phyloP scores from a whole-genome alignment of 73 alveolate genomes.

The Tetrahymena malaccensis region DNA sequence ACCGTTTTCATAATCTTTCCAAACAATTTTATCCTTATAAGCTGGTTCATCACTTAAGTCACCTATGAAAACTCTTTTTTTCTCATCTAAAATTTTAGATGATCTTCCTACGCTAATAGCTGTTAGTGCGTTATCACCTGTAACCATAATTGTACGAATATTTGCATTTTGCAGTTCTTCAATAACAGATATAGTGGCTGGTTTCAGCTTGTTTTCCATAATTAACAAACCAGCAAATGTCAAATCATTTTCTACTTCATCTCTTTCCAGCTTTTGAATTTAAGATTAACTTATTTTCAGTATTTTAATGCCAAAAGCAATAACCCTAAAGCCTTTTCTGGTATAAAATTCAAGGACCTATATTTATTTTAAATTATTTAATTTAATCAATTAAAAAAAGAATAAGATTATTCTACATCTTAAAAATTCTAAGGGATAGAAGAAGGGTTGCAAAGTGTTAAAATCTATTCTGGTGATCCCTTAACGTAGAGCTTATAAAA shows the following conservation, averaged over 20 bases:
- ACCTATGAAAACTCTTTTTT: slow-evolving; percentile 62
- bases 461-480: slow-evolving; percentile 92
- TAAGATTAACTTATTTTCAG: slow-evolving; percentile 52
- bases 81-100: slow-evolving; percentile 66
- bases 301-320: slow-evolving; percentile 76
- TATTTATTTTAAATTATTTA: too few species aligned
- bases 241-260: slow-evolving; percentile 66
- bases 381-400: too few species aligned
- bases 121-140: slow-evolving; percentile 96
- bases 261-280: slow-evolving; percentile 52
- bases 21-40: slow-evolving; percentile 11
- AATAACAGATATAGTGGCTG: slow-evolving; percentile 60
- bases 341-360: slow-evolving; percentile 16
- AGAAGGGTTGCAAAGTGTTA: slow-evolving; percentile 63
- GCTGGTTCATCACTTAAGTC: slow-evolving; percentile 58
- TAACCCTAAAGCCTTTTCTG: slow-evolving; percentile 78
- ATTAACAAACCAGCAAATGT: slow-evolving; percentile 83
- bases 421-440: slow-evolving; percentile 71
- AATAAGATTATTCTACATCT: slow-evolving; percentile 24
- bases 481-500: slow-evolving; percentile 59
- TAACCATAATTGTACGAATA: slow-evolving; percentile 84
- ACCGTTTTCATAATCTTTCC: slow-evolving; percentile 28
- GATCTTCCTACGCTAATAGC: slow-evolving; percentile 91
- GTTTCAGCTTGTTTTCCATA: slow-evolving; percentile 82
- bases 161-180: slow-evolving; percentile 60